These are phyloP conservation scores for Darksidea phi DNA, from an alignment of 495 filamentous ascomycete genomes.

Conservation along the genomic window DNA sequence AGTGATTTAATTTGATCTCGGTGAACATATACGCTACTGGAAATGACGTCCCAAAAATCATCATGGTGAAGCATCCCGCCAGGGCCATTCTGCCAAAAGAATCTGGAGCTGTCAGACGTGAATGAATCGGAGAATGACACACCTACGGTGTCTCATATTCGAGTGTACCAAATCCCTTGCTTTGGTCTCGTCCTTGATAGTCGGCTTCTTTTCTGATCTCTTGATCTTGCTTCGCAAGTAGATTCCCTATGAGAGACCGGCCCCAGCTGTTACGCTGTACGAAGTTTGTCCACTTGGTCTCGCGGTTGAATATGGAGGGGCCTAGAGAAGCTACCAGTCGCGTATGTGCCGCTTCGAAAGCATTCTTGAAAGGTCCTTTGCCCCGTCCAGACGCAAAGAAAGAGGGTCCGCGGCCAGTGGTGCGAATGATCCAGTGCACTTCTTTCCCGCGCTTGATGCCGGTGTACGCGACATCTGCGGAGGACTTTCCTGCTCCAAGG, in stretches of 20 bases:
- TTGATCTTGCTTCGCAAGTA: background rate
- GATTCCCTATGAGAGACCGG: background rate
- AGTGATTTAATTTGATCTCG: background rate
- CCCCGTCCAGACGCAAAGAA: background rate
- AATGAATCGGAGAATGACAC: too few species aligned
- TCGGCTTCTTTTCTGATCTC: background rate
- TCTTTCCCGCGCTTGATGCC: constrained; percentile 2
- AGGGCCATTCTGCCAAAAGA: constrained; percentile 7
- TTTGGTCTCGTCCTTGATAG: constrained; percentile 2
- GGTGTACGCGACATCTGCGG: constrained; percentile 2
- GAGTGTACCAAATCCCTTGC: constrained; percentile 15
- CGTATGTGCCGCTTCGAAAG: background rate
- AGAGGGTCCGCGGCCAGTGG: background rate
- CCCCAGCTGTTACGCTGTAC: background rate
- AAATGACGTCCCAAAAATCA: constrained; percentile 5
- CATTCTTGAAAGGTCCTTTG: constrained; percentile 2
- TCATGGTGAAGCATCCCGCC: background rate
- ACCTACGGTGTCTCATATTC: constrained; percentile 18
- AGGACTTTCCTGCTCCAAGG: constrained; percentile 4
- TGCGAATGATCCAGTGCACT: constrained; percentile 6
- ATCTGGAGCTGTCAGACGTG: background rate
- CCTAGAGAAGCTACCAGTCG: constrained; percentile 6
- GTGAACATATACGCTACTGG: constrained; percentile 1
- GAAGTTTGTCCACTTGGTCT: constrained; percentile 2
- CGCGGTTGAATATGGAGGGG: background rate